Conservation (phyloP, 345 rosid genomes). For the Adansonia digitata region DNA sequence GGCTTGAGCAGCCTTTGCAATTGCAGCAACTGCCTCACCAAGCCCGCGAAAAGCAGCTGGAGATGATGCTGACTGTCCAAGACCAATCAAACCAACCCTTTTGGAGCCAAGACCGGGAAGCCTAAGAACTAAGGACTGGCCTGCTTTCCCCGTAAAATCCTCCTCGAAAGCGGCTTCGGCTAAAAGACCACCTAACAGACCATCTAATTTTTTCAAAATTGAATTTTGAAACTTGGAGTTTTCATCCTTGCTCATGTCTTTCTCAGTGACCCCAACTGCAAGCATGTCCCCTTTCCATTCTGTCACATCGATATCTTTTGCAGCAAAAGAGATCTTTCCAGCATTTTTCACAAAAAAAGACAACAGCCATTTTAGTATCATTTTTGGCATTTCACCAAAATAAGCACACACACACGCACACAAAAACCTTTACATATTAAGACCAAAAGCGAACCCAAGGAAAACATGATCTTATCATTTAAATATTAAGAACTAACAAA, state of each 20-base stretch:
- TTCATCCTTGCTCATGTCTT: constrained; percentile 55
- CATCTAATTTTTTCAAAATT: constrained; percentile 65
- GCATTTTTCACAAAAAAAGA: constrained; percentile 17
- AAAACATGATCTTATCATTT: background rate
- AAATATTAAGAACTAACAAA: background rate
- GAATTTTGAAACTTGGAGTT: constrained; percentile 64
- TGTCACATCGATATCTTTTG: constrained; percentile 64
- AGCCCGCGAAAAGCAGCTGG: constrained; percentile 43
- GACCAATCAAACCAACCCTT: constrained; percentile 84
- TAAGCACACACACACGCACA: background rate
- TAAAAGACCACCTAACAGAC: constrained; percentile 59
- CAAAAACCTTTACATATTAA: background rate
- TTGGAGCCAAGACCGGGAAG: constrained; percentile 75
- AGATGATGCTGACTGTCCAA: constrained; percentile 58
- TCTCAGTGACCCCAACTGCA: constrained; percentile 82
- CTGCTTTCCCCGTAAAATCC: constrained; percentile 77
- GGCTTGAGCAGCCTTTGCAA: constrained; percentile 72
- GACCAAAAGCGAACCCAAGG: background rate
- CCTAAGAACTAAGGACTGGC: constrained; percentile 73
- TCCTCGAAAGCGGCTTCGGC: constrained; percentile 76
- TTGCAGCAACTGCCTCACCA: constrained; percentile 74
- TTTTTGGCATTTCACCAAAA: background rate
- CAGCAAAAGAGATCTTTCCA: constrained; percentile 63
- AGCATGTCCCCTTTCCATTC: constrained; percentile 94
- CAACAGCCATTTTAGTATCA: background rate